A percentile compares a stretch with the other conserved stretches of the same genome.
Evolutionary conservation across 495 filamentous ascomycete species (phyloP).

Genomic region (Daldinia caldariorum): DNA sequence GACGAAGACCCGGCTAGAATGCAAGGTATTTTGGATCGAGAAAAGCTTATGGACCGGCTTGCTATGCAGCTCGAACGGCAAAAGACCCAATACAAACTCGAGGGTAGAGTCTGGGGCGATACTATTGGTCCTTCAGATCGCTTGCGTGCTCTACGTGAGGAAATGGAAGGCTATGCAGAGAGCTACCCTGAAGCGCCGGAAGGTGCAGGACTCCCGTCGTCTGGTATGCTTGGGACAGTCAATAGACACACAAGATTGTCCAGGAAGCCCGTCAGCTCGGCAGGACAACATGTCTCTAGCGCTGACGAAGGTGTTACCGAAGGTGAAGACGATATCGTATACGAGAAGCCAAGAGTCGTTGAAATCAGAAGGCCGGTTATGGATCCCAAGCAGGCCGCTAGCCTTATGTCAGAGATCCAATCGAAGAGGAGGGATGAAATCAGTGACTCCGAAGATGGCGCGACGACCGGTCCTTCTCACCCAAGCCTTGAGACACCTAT

Average conservation of each 20-base stretch:
- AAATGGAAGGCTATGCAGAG: slow-evolving; percentile 79
- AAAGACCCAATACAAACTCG: slow-evolving; percentile 97
- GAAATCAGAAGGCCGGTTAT: slow-evolving; percentile 78
- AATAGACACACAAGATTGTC: slow-evolving; percentile 65
- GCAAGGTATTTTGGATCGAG: slow-evolving; percentile 92
- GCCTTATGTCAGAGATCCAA: slow-evolving; percentile 82
- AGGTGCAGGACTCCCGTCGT: slow-evolving; percentile 45
- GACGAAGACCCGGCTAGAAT: slow-evolving; percentile 77
- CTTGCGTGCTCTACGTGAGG: slow-evolving; percentile 88
- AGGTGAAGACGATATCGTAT: slow-evolving; percentile 64
- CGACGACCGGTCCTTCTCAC: slow-evolving; percentile 81
- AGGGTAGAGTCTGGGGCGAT: slow-evolving; percentile 93
- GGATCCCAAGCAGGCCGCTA: slow-evolving; percentile 75
- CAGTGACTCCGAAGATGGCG: slow-evolving; percentile 74
- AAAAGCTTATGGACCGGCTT: slow-evolving; percentile 88
- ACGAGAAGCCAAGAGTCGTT: slow-evolving; percentile 73
- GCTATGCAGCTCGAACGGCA: slow-evolving; percentile 95
- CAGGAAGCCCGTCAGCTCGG: slow-evolving; percentile 60
- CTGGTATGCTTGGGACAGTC: slow-evolving; percentile 74
- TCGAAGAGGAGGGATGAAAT: slow-evolving; percentile 76
- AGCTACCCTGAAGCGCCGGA: slow-evolving; percentile 52
- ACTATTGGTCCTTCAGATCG: slow-evolving; percentile 85
- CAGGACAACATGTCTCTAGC: slow-evolving; percentile 55
- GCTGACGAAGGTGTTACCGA: slow-evolving; percentile 51
- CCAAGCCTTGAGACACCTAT: slow-evolving; percentile 78